Conservation (phyloP, 306 rosid genomes). For the Castanea crenata region DNA sequence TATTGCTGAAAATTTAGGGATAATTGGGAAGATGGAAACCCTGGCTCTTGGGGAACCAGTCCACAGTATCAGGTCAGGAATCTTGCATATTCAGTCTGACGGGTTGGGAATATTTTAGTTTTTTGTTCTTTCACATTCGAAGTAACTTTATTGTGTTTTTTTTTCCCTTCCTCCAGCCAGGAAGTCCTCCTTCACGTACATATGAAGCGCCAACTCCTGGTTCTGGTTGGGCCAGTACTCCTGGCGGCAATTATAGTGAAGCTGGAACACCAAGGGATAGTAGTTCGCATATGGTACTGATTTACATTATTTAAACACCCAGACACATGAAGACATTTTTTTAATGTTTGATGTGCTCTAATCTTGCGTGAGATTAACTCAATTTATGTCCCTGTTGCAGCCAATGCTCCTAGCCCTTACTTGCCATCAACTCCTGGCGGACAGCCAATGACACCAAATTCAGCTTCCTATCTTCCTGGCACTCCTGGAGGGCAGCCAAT, state of each 20-base stretch:
- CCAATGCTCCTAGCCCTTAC: conserved; percentile 98
- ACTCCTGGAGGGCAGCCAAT: conserved; percentile 99
- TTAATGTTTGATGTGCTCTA: neutral
- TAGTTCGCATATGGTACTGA: conserved; percentile 65
- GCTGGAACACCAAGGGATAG: conserved; percentile 90
- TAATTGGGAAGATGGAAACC: conserved; percentile 98
- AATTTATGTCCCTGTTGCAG: conserved; percentile 42
- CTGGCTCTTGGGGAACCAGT: conserved; percentile 93
- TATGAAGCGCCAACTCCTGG: conserved; percentile 99
- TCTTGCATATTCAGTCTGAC: conserved; percentile 13
- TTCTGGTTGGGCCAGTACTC: conserved; percentile 95
- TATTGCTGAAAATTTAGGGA: conserved; percentile 59
- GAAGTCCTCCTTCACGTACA: conserved; percentile 89
- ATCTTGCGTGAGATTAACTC: neutral
- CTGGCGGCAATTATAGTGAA: conserved; percentile 87
- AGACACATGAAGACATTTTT: neutral
- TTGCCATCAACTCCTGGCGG: conserved; percentile 99
- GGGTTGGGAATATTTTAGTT: neutral
- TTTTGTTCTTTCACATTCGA: neutral
- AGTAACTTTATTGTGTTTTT: neutral
- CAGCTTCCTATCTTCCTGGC: conserved; percentile 95
- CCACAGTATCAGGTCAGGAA: conserved; percentile 88
- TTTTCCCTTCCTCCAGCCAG: conserved; percentile 56
- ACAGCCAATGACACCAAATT: conserved; percentile 98
- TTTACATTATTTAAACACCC: neutral